phyloP scores from a whole-genome alignment of 495 filamentous ascomycete genomes.

The Neurospora sp. region DNA sequence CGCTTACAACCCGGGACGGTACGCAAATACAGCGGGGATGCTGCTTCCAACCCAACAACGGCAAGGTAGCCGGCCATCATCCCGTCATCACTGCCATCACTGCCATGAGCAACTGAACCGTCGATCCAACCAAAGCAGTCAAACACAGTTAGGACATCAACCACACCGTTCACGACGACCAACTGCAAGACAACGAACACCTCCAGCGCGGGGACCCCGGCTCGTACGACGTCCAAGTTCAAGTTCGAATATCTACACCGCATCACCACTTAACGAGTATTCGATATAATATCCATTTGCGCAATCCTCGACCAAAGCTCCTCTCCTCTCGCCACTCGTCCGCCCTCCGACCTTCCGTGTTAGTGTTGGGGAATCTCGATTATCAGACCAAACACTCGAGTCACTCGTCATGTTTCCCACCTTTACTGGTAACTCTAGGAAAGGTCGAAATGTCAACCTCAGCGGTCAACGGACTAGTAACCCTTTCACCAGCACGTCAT shows the following conservation, averaged over 20 bases:
- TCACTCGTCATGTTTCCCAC: conserved; percentile 63
- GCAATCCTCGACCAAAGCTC: not conserved
- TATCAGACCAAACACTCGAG: not conserved
- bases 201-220: not conserved
- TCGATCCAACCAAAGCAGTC: not conserved
- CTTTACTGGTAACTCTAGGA: conserved; percentile 80
- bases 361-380: not conserved
- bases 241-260: not conserved
- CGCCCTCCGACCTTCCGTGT: not conserved
- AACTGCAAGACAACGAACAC: not conserved
- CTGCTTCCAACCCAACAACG: not conserved
- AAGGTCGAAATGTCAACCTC: conserved; percentile 85
- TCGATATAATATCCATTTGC: not conserved
- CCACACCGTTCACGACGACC: not conserved
- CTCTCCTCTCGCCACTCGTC: not conserved
- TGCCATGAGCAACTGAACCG: not conserved
- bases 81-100: not conserved
- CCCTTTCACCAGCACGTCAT: conserved; percentile 53
- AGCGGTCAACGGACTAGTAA: conserved; percentile 68
- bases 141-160: not conserved
- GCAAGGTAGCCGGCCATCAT: not conserved
- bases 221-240: not conserved
- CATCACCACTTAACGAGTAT: not conserved
- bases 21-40: not conserved
- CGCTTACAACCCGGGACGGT: not conserved